Evolutionary conservation across 345 rosid genomes (phyloP).

Genomic region (Carallia brachiata): DNA sequence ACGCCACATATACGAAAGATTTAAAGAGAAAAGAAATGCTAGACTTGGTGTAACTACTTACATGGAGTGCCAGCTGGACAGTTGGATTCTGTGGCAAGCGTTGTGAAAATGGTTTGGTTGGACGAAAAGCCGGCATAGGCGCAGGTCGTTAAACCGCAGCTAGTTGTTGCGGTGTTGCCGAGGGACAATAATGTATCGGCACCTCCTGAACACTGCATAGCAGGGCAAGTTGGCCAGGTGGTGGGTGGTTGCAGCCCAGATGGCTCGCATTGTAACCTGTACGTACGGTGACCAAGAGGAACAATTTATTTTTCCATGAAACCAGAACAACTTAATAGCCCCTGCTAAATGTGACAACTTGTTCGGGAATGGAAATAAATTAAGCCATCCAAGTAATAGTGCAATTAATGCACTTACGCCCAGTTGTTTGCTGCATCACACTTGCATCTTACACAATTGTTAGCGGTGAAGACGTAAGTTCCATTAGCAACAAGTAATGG

Average conservation of each 20-base stretch:
- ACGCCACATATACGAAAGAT: background rate
- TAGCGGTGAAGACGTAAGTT: constrained; percentile 56
- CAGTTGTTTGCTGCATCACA: constrained; percentile 53
- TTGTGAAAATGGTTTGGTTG: constrained; percentile 41
- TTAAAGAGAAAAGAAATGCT: background rate
- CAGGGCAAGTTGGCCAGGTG: constrained; percentile 46
- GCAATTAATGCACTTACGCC: constrained; percentile 44
- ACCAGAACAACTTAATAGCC: background rate
- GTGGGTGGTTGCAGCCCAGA: constrained; percentile 29
- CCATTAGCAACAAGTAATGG: constrained; percentile 46
- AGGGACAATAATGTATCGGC: constrained; percentile 27
- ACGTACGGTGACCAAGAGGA: constrained; percentile 18
- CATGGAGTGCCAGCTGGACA: constrained; percentile 30
- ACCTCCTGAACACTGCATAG: constrained; percentile 50
- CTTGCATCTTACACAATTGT: constrained; percentile 55
- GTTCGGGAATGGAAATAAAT: background rate
- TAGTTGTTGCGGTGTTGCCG: constrained; percentile 36
- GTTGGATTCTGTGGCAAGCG: constrained; percentile 28
- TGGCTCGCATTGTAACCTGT: constrained; percentile 70
- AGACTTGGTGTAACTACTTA: constrained; percentile 25
- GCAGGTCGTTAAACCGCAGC: constrained; percentile 50
- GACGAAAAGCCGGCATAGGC: constrained; percentile 59
- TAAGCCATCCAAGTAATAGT: background rate
- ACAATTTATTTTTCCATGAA: background rate
- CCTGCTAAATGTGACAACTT: too few relatives aligned